Percentiles rank a stretch among this genome's conserved stretches.
Conservation (phyloP, 2,329 filamentous ascomycete genomes). For the Epichloe brachyelytri region DNA sequence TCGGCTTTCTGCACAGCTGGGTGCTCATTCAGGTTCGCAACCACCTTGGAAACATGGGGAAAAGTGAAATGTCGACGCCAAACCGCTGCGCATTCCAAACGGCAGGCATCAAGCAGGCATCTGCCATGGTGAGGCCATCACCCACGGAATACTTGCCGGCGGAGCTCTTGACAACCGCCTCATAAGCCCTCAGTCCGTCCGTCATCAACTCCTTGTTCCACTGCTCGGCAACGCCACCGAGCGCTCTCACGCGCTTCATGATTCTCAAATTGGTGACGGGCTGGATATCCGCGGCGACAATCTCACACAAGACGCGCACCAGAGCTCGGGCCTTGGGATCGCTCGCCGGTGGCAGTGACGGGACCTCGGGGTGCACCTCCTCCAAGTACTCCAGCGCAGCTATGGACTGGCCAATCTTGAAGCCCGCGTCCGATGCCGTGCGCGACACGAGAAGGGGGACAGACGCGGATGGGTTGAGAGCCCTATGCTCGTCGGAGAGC, state of each 20-base stretch:
- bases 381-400: slow-evolving; percentile 51
- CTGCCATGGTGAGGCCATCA: slow-evolving; percentile 42
- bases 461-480: slow-evolving; percentile 38
- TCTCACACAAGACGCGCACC: slow-evolving; percentile 38
- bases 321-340: slow-evolving; percentile 30
- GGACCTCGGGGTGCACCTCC: slow-evolving; percentile 31
- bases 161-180: slow-evolving; percentile 24
- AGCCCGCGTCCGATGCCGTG: slow-evolving; percentile 12
- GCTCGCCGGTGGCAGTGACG: slow-evolving; percentile 36
- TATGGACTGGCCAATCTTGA: slow-evolving; percentile 42
- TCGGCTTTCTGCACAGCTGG: slow-evolving; percentile 39
- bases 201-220: slow-evolving; percentile 41
- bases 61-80: slow-evolving; percentile 37
- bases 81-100: slow-evolving; percentile 43
- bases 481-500: slow-evolving; percentile 26
- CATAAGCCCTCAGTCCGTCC: slow-evolving; percentile 43
- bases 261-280: slow-evolving; percentile 46
- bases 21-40: slow-evolving; percentile 30
- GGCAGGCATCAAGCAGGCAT: slow-evolving; percentile 44
- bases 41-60: slow-evolving; percentile 32
- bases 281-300: slow-evolving; percentile 46
- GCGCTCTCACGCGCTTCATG: slow-evolving; percentile 31
- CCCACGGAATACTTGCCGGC: slow-evolving; percentile 43
- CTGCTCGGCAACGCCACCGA: slow-evolving; percentile 28
- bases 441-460: slow-evolving; percentile 40